Base-by-base conservation (phyloP, 768 basidiomycete species). In the Cystofilobasidium ferigula region DNA sequence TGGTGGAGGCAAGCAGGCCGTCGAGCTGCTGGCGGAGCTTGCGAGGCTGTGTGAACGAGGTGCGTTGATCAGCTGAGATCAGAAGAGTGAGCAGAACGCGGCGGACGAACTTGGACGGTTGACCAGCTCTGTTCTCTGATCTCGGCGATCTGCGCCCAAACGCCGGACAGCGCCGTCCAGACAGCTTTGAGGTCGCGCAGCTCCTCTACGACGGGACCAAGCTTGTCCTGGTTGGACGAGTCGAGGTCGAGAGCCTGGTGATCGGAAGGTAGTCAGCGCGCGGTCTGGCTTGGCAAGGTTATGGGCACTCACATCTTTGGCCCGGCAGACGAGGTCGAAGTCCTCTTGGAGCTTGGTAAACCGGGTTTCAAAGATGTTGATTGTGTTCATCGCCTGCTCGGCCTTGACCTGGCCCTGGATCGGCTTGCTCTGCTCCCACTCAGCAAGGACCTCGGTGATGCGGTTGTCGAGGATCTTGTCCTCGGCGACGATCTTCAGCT, bases 401-500 rank as follows among this genome's bases (percentile, higher is more conserved):
- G 94, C 92, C 71, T 90, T 88, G 82, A 98, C 85, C 77, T 84
- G 89, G 43, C 95, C 95, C 76, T 97, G 93, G 18, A 99, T 89
- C 0, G 95, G 95, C 72, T 95, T 89, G 69, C 86, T 89, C 72
- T 86, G 82, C 74, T 97, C 93, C 95, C 95, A 98, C 76, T 98
- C 95, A 63, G 80, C 77, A 20, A 95, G 80, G 65, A 91, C 82
- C 72, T 95, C 92, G 71, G 82, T 86, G 73, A 98, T 92, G 79
- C 90, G 92, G 77, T 90, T 89, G 79, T 94, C 90, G 1, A 98
- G 85, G 62, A 97, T 91, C 79, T 94, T 94, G 80, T 97, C 95
- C 76, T 99, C 92, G 1, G 95, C 92, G n/a, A 94, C 89, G 75
- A 99, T 94, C 82, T 98, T 99, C 69, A 97, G 81, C 77, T 98